Evolutionary conservation across 139 green algal species (phyloP), one percentile per base, ranked within the genome.

Genomic region (Chlamydomonas eustigma): DNA sequence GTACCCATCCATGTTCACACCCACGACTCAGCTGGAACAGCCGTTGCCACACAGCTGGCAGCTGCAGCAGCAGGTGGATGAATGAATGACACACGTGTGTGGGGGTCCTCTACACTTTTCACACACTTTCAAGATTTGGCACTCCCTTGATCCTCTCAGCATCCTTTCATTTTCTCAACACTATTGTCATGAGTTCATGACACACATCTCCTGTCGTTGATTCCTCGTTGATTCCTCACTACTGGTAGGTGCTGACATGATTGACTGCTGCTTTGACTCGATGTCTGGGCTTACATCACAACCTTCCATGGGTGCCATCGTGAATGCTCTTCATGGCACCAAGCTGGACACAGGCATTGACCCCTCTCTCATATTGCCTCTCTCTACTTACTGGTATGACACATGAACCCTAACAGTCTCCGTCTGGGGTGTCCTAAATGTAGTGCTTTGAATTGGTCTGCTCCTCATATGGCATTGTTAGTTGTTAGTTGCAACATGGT

Each of bases 171-270:
- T 98, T 90, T 89, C 83, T 34, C 85, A 84, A 18, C 71, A 84
- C 37, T 89, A 83, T n/a, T 86, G 81, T n/a, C 93, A 98, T 76
- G 91, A 91, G 1, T 88, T 77, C 66, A 93, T 18, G 12, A 12
- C 44, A 58, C 44, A 58, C 44, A 58, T 58, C 44, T 18, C 12
- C 44, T 18, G 12, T 28, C n/a, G n/a, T n/a, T n/a, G n/a, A n/a
- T n/a, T n/a, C n/a, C n/a, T n/a, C n/a, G n/a, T n/a, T n/a, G n/a
- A n/a, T n/a, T n/a, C n/a, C 50, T 28, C 50, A 63, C 50, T n/a
- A n/a, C n/a, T n/a, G n/a, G 91, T 92, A 4, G 93, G 93, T 2
- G 93, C 93, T 24, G 93, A 98, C 85, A 92, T 97, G 35, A 79
- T 97, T 1, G 94, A 98, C 78, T 88, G 78, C 73, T 88, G 79